phyloP scores from a whole-genome alignment of 1,284 basidiomycete species.

The Pseudozyma sp. region DNA sequence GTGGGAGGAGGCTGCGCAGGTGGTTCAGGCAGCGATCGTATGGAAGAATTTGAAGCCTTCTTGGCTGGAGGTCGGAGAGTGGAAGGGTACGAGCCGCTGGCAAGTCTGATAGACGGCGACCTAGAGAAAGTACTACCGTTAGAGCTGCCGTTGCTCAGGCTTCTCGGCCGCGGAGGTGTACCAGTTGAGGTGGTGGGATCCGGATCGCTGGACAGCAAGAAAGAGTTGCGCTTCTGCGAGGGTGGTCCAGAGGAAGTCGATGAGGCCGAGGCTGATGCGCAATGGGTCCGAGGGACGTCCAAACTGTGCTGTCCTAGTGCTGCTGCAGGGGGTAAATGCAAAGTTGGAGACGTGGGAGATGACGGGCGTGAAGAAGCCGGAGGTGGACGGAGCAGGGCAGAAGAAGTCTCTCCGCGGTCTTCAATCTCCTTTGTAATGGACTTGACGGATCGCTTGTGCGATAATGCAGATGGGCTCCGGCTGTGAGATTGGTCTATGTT shows the following conservation, averaged over 20 bases:
- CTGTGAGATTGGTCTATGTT: constrained; percentile 4
- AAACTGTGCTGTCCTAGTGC: constrained; percentile 2
- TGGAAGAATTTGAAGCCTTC: constrained; percentile 34
- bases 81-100: constrained; percentile 45
- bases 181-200: constrained; percentile 13
- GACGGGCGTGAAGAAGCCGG: constrained; percentile 13
- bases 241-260: constrained; percentile 1
- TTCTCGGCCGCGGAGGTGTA: constrained; percentile 33
- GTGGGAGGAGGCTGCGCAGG: constrained; percentile 4
- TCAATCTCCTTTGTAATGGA: constrained; percentile 43
- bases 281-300: not conserved
- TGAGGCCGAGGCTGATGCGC: not conserved
- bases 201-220: constrained; percentile 20
- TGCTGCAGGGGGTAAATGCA: constrained; percentile 2
- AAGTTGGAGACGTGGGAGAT: constrained; percentile 24
- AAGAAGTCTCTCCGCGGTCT: constrained; percentile 10
- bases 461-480: constrained; percentile 15
- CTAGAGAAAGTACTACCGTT: constrained; percentile 18
- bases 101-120: constrained; percentile 43
- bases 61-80: constrained; percentile 33
- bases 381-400: constrained; percentile 10
- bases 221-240: constrained; percentile 20
- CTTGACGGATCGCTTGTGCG: constrained; percentile 44
- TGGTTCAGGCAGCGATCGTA: constrained; percentile 34
- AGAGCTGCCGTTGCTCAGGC: constrained; percentile 28